Evolutionary conservation across 1,139 yeast genomes (phyloP).

Genomic region (Blastobotrys proliferans): DNA sequence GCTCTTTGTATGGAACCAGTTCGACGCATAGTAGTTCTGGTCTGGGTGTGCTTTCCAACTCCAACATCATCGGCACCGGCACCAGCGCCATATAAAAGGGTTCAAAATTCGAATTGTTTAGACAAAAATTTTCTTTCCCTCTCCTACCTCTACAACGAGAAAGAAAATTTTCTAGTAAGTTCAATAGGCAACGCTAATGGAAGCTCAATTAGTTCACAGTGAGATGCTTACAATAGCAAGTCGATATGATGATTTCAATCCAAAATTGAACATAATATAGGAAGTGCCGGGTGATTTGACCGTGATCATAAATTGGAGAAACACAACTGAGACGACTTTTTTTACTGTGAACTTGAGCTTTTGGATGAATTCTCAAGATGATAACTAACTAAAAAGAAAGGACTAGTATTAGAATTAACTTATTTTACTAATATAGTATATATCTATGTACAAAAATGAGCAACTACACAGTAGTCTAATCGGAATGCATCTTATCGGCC

Average conservation of each 20-base stretch:
- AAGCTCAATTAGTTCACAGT: no score
- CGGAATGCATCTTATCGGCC: constrained; percentile 15
- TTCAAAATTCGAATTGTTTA: not conserved
- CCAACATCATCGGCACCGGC: not conserved
- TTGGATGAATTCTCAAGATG: not conserved
- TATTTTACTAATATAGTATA: not conserved
- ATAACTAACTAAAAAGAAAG: not conserved
- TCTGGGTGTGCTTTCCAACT: not conserved
- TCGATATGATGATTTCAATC: constrained; percentile 24
- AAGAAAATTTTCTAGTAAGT: no score
- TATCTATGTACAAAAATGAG: not conserved
- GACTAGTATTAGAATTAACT: not conserved
- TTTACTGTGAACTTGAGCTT: not conserved
- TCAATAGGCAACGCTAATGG: no score
- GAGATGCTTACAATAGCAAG: no score
- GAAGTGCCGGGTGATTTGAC: constrained; percentile 31
- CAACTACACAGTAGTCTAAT: not conserved
- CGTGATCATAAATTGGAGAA: constrained; percentile 25
- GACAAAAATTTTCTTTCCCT: constrained; percentile 4
- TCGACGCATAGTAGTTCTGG: constrained; percentile 1
- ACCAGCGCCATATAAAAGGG: constrained; percentile 7
- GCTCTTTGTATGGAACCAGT: constrained; percentile 14
- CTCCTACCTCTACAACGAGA: no score
- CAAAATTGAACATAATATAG: constrained; percentile 24
- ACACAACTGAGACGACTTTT: constrained; percentile 17